Evolutionary conservation across 1,139 yeast species (phyloP), one percentile per base, ranked within the genome.

Genomic region (Saccharomyces uvarum): DNA sequence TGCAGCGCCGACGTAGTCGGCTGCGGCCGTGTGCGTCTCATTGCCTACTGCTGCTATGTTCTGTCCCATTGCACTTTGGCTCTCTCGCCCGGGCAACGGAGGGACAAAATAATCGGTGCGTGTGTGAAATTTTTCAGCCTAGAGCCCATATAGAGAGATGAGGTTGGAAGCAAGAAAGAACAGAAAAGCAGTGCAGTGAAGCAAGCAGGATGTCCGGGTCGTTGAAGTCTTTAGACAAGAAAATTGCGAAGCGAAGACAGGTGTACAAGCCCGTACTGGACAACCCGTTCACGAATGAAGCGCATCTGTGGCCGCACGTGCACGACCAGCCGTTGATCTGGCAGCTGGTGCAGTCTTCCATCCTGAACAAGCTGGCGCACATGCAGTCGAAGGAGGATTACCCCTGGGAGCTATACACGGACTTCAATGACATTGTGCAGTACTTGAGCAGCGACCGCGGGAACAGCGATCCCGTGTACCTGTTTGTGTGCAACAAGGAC

Each of bases 251-350:
- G 54, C 58, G 61, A 28, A 65, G 61, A 52, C 70, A 68, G 56
- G 65, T 65, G 5, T 68, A 67, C 54, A 63, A 61, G 56, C 67
- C 71, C 2, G 57, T 68, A 5, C 56, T 68, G 27, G 65, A 65
- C 9, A 63, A 63, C 47, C 70, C 71, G 9, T 67, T 59, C 56
- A 62, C 65, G 3, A 62, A 63, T 46, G 70, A 67, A 49, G 57
- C 59, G 1, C 57, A 58, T 29, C 47, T 56, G 47, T 68, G 69
- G 67, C 71, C 71, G 9, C 64, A 53, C 41, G 69, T 68, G 2
- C 49, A 53, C 2, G 67, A 67, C 33, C 70, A 63, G 50, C 57
- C 56, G 13, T 48, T 65, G 9, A 63, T 66, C 8, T 55, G 63
- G 52, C 63, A 66, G 48, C 54, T 64, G 49, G 49, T 66, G 24